phyloP scores from a whole-genome alignment of 345 rosid species.

The Limnanthes douglasii region DNA sequence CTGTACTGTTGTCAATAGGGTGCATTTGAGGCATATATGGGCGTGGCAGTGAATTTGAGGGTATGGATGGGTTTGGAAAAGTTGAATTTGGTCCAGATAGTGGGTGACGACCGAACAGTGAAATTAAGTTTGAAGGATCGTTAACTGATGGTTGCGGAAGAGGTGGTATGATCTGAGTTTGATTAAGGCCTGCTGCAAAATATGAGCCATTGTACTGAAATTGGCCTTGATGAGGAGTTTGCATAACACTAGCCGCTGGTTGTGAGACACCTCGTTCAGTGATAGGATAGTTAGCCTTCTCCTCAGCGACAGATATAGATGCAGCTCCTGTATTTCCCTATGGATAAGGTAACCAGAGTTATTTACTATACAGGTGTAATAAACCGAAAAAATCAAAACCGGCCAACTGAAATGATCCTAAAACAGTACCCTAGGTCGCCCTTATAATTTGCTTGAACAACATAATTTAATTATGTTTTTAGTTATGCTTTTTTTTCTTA shows the following conservation, averaged over 20 bases:
- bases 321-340: conserved; percentile 49
- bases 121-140: conserved; percentile 16
- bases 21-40: conserved; percentile 22
- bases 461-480: too few species aligned
- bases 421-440: too few species aligned
- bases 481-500: too few species aligned
- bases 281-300: conserved; percentile 17
- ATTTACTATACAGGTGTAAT: neutral
- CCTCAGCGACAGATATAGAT: conserved; percentile 14
- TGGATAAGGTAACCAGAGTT: conserved; percentile 3
- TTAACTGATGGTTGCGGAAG: conserved; percentile 17
- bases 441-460: too few species aligned
- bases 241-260: conserved; percentile 13
- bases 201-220: conserved; percentile 33
- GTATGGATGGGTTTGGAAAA: conserved; percentile 23
- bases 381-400: neutral
- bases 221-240: conserved; percentile 31
- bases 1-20: conserved; percentile 16
- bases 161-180: conserved; percentile 12
- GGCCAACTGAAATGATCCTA: neutral
- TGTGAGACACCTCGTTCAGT: conserved; percentile 19
- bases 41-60: conserved; percentile 20
- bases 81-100: conserved; percentile 18
- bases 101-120: conserved; percentile 35
- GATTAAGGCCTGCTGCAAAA: conserved; percentile 20